Evolutionary conservation across 306 rosid species (phyloP).

Genomic region (Medicago arabica): DNA sequence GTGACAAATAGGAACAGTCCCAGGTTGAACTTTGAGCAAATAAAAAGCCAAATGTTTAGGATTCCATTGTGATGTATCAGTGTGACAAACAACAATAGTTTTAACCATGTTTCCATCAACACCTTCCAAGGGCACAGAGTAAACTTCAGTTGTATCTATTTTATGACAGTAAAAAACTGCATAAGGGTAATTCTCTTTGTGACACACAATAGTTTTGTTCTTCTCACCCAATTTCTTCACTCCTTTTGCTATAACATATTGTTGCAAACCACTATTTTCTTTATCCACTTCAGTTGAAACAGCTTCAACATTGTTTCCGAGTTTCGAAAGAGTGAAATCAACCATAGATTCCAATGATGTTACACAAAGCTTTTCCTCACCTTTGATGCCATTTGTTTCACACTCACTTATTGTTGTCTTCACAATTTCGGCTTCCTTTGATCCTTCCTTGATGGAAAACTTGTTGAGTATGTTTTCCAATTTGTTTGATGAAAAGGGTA

Average conservation of each 20-base stretch:
- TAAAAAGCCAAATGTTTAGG: constrained; percentile 85
- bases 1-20: constrained; percentile 83
- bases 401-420: constrained; percentile 60
- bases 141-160: constrained; percentile 46
- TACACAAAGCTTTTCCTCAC: constrained; percentile 79
- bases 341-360: constrained; percentile 88
- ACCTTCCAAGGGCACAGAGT: constrained; percentile 57
- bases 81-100: constrained; percentile 76
- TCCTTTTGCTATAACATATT: constrained; percentile 51
- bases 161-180: constrained; percentile 88
- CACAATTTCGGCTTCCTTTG: constrained; percentile 50
- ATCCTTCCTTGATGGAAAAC: constrained; percentile 53
- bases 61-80: constrained; percentile 80
- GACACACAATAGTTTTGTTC: constrained; percentile 60
- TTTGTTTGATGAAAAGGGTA: constrained; percentile 75
- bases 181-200: constrained; percentile 64
- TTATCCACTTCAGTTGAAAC: constrained; percentile 66
- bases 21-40: constrained; percentile 73
- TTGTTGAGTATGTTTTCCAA: constrained; percentile 45
- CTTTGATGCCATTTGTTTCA: constrained; percentile 49
- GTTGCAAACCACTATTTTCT: constrained; percentile 47
- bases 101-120: constrained; percentile 64
- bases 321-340: constrained; percentile 67
- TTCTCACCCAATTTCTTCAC: constrained; percentile 51
- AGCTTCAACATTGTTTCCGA: constrained; percentile 59